Percentiles rank a stretch among this genome's conserved stretches.
phyloP scores from a whole-genome alignment of 768 basidiomycete genomes.

The Russula earlei region DNA sequence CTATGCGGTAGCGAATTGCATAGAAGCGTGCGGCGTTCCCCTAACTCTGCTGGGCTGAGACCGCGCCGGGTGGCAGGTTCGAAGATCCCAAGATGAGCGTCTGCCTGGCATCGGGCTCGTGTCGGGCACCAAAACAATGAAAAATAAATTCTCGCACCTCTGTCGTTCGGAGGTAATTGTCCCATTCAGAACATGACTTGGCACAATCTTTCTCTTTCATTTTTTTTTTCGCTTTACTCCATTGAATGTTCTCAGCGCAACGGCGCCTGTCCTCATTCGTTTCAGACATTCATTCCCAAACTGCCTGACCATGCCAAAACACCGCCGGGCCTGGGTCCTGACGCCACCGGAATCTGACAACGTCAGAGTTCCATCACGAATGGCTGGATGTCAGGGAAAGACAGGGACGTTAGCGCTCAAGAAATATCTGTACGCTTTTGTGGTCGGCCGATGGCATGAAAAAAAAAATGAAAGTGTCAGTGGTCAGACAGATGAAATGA shows the following conservation, averaged over 20 bases:
- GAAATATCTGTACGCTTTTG: slow-evolving; percentile 3
- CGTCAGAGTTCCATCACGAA: no score
- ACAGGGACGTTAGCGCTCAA: background rate
- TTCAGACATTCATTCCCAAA: background rate
- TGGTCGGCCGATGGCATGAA: background rate
- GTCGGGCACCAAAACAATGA: background rate
- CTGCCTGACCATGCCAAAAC: background rate
- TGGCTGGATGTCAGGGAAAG: background rate
- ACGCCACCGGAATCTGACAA: background rate
- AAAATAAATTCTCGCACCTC: background rate
- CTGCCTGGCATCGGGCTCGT: background rate
- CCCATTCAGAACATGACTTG: slow-evolving; percentile 4
- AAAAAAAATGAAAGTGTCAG: background rate
- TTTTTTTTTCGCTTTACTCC: background rate
- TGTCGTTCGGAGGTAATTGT: background rate
- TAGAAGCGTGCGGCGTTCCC: background rate
- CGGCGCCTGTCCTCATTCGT: background rate
- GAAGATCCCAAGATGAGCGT: background rate
- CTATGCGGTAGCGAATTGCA: background rate
- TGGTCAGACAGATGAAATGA: background rate
- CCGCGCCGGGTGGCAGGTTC: background rate
- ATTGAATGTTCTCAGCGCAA: no score
- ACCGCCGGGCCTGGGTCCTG: background rate
- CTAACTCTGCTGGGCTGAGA: background rate
- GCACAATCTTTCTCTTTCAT: background rate